phyloP scores from a whole-genome alignment of 345 rosid species.

The Punica granatum region DNA sequence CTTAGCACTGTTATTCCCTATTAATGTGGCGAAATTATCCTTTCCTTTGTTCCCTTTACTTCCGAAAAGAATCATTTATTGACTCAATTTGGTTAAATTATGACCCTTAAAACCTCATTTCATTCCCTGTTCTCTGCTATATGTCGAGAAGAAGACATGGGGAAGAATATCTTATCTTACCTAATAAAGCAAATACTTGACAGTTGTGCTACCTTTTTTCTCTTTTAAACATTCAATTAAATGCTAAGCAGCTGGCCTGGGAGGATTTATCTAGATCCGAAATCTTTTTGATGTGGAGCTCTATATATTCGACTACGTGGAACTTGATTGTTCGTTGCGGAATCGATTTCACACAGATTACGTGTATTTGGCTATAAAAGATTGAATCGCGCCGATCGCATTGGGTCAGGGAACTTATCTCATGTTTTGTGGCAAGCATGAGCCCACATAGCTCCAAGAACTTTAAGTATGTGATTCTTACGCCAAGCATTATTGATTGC shows the following conservation, averaged over 20 bases:
- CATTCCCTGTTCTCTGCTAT: constrained; percentile 3
- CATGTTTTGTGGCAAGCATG: constrained; percentile 13
- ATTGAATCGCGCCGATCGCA: constrained; percentile 3
- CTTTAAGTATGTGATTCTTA: constrained; percentile 4
- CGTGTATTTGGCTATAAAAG: not conserved
- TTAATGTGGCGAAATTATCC: constrained; percentile 14
- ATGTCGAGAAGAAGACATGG: constrained; percentile 15
- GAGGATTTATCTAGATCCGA: constrained; percentile 2
- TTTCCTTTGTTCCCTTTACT: constrained; percentile 6
- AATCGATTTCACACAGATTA: not conserved
- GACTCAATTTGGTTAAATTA: constrained; percentile 11
- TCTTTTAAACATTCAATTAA: not conserved
- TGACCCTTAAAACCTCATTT: not conserved
- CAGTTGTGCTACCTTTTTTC: constrained; percentile 18
- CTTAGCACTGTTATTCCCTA: constrained; percentile 11
- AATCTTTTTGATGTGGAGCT: not conserved
- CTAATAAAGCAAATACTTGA: constrained; percentile 29
- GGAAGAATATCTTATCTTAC: constrained; percentile 22
- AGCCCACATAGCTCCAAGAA: constrained; percentile 12
- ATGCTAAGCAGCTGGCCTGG: constrained; percentile 34
- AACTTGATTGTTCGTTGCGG: not conserved
- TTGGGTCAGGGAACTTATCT: constrained; percentile 7
- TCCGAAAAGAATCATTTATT: constrained; percentile 14
- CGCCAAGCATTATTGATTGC: constrained; percentile 13
- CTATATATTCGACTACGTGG: not conserved